phyloP scores from a whole-genome alignment of 352 stramenopile species.

The Thalassiosira livingstoniorum region DNA sequence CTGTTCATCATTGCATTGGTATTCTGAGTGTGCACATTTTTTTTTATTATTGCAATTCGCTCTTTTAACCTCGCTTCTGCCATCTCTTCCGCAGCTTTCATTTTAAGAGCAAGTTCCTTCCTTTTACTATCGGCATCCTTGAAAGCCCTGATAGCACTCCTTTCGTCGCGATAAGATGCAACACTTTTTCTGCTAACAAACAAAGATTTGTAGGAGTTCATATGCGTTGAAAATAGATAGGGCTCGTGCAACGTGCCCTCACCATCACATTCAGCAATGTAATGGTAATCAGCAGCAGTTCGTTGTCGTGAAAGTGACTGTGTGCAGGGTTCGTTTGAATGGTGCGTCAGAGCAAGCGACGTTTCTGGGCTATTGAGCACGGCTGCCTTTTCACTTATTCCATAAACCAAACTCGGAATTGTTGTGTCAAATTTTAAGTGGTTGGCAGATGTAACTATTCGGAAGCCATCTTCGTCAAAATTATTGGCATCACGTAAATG shows the following conservation, averaged over 20 bases:
- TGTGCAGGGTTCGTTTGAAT: conserved; percentile 51
- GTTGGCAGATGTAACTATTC: conserved; percentile 48
- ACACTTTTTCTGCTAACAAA: conserved; percentile 62
- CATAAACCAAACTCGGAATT: conserved; percentile 52
- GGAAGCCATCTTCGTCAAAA: conserved; percentile 59
- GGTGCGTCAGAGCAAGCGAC: conserved; percentile 42
- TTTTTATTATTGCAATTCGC: conserved; percentile 54
- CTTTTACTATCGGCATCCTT: conserved; percentile 60
- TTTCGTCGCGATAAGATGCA: conserved; percentile 55
- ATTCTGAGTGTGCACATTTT: no score
- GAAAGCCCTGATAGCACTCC: conserved; percentile 44
- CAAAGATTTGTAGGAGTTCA: conserved; percentile 58
- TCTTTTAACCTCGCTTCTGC: conserved; percentile 52
- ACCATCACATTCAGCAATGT: conserved; percentile 65
- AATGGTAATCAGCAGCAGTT: conserved; percentile 62
- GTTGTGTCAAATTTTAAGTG: conserved; percentile 54
- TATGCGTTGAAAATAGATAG: conserved; percentile 63
- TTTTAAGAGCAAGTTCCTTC: conserved; percentile 42
- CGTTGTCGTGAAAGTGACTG: conserved; percentile 48
- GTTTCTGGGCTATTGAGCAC: conserved; percentile 41
- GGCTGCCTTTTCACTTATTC: conserved; percentile 59
- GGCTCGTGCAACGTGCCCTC: conserved; percentile 57
- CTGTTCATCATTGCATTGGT: no score
- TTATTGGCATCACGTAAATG: conserved; percentile 44
- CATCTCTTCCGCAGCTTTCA: conserved; percentile 62